Conservation (phyloP, 2,329 filamentous ascomycete genomes). For the Claviceps quebecensis region DNA sequence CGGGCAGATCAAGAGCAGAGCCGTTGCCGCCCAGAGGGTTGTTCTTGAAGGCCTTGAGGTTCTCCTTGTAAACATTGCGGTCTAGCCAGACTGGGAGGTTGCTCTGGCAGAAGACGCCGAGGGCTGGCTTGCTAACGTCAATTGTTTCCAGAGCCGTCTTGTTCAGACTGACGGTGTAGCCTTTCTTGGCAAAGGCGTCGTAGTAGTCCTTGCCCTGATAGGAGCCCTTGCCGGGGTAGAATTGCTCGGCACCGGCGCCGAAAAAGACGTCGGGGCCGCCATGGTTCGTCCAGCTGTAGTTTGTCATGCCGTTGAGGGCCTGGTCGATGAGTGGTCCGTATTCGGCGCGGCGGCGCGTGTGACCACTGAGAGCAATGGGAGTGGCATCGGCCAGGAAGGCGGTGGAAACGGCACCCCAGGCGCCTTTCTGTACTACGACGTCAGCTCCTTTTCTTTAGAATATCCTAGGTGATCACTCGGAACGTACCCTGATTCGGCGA, state of each 20-base stretch:
- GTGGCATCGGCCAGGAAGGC: conserved; percentile 73
- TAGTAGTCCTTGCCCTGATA: conserved; percentile 68
- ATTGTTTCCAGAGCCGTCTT: conserved; percentile 52
- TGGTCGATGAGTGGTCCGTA: conserved; percentile 65
- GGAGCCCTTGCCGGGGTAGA: conserved; percentile 49
- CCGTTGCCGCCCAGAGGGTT: conserved; percentile 50
- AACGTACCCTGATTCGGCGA: conserved; percentile 50
- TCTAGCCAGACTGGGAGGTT: conserved; percentile 79
- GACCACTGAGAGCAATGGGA: conserved; percentile 58
- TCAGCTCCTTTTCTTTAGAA: neutral
- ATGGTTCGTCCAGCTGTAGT: conserved; percentile 70
- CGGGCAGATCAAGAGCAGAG: conserved; percentile 61
- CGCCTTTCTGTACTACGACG: conserved; percentile 25
- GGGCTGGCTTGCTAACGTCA: conserved; percentile 45
- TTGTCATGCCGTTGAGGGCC: conserved; percentile 59
- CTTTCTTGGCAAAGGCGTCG: conserved; percentile 56
- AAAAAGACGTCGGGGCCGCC: conserved; percentile 69
- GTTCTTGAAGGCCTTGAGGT: conserved; percentile 52
- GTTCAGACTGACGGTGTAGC: conserved; percentile 60
- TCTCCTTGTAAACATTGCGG: conserved; percentile 64
- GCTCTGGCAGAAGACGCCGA: conserved; percentile 63
- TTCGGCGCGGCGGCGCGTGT: conserved; percentile 54
- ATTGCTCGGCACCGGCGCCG: conserved; percentile 71
- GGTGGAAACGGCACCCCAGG: conserved; percentile 60
- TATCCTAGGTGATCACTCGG: neutral